Conservation (phyloP, 306 rosid genomes). For the Rosa chinensis region DNA sequence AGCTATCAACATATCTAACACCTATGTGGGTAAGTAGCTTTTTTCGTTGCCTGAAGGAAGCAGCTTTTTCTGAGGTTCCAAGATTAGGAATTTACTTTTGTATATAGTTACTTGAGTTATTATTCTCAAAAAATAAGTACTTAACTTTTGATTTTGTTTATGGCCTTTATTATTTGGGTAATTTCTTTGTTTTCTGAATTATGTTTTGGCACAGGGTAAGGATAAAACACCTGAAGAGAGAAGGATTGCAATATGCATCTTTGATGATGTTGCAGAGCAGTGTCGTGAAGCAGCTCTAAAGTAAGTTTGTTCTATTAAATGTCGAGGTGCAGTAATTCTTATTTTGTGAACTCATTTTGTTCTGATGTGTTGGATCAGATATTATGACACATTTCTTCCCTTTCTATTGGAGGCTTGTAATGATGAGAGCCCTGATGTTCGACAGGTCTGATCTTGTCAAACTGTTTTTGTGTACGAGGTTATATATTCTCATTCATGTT, state of each 20-base stretch:
- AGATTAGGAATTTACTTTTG: neutral
- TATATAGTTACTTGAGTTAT: neutral
- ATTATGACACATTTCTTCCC: slow-evolving; percentile 91
- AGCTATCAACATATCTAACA: slow-evolving; percentile 85
- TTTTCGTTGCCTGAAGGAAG: neutral
- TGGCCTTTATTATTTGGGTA: slow-evolving; percentile 1
- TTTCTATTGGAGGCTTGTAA: slow-evolving; percentile 96
- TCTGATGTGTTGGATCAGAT: slow-evolving; percentile 52
- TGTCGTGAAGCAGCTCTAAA: slow-evolving; percentile 94
- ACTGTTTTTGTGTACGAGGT: neutral
- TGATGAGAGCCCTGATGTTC: slow-evolving; percentile 90
- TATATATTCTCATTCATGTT: slow-evolving; percentile 3
- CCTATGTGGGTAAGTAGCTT: slow-evolving; percentile 98
- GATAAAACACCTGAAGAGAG: slow-evolving; percentile 98
- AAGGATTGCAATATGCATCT: slow-evolving; percentile 96
- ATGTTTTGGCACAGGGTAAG: slow-evolving; percentile 60
- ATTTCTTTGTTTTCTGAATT: neutral
- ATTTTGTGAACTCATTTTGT: slow-evolving; percentile 9
- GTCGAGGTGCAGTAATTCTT: slow-evolving; percentile 2
- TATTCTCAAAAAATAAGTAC: neutral
- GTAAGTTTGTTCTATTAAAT: slow-evolving; percentile 38
- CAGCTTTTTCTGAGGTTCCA: neutral
- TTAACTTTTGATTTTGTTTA: neutral
- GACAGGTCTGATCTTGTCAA: slow-evolving; percentile 67
- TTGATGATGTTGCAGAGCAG: slow-evolving; percentile 98